These are phyloP conservation scores for Coemansia reversa DNA, from an alignment of 192 early-diverging fungal species.

Conservation along the genomic window DNA sequence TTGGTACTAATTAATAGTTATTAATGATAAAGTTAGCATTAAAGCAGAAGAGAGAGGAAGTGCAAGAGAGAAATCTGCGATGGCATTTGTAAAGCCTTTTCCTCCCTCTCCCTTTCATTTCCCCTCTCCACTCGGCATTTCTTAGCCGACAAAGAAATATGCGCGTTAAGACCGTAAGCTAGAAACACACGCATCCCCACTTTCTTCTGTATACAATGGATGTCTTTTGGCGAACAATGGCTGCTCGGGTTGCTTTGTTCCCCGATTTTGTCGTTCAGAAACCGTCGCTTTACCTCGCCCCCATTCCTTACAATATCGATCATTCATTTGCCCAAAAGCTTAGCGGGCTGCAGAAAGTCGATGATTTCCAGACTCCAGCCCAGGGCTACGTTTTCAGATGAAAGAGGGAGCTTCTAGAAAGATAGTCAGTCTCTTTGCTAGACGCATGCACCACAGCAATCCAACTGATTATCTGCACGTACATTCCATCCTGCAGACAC, in stretches of 20 bases:
- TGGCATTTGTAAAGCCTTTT: background rate
- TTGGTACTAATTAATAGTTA: slow-evolving; percentile 3
- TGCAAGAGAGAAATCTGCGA: background rate
- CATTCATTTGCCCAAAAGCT: background rate
- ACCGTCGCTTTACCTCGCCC: background rate
- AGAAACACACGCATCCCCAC: background rate
- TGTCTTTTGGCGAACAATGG: background rate
- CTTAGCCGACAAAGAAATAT: background rate
- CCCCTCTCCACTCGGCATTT: background rate
- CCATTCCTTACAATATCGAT: background rate
- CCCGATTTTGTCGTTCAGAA: background rate
- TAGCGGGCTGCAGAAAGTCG: background rate
- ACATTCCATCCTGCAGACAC: background rate
- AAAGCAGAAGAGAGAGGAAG: slow-evolving; percentile 3
- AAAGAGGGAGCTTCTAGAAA: slow-evolving; percentile 1
- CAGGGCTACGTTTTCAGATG: background rate
- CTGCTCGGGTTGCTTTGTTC: background rate
- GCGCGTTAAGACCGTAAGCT: slow-evolving; percentile 1
- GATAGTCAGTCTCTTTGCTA: slow-evolving; percentile 1
- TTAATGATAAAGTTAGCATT: background rate
- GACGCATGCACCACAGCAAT: background rate
- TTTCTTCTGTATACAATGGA: background rate
- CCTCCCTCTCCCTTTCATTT: background rate
- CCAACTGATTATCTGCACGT: background rate
- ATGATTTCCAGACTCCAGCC: background rate